Conservation (phyloP, 2,329 filamentous ascomycete species). For the Beauveria sp. region DNA sequence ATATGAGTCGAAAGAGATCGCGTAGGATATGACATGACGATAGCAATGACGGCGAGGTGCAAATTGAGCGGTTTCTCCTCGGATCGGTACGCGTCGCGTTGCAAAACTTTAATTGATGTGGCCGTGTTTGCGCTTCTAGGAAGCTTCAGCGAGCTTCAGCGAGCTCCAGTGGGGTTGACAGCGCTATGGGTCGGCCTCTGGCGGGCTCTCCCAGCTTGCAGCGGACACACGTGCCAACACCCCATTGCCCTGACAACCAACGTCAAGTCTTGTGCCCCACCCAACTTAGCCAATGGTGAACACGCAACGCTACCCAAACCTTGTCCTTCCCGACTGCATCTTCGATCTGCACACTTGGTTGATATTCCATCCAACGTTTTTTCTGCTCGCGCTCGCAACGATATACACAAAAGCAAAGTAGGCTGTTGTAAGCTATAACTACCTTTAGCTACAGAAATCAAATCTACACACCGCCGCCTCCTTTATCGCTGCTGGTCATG, state of each 20-base stretch:
- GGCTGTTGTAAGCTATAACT: neutral
- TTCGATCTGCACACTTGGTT: neutral
- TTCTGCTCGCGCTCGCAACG: neutral
- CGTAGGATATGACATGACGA: slow-evolving; percentile 47
- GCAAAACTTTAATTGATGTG: neutral
- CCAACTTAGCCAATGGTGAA: slow-evolving; percentile 7
- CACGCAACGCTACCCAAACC: neutral
- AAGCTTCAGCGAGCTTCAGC: neutral
- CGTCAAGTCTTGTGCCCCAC: neutral
- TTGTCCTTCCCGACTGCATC: neutral
- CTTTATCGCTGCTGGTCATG: slow-evolving; percentile 17
- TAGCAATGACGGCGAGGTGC: neutral
- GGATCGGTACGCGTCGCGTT: neutral
- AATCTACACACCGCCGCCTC: neutral
- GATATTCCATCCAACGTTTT: neutral
- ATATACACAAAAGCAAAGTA: neutral
- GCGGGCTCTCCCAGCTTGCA: neutral
- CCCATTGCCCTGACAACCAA: slow-evolving; percentile 4
- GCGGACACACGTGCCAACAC: neutral
- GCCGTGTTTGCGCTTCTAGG: neutral
- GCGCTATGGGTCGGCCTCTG: neutral
- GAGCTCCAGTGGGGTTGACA: neutral
- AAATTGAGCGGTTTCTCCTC: neutral
- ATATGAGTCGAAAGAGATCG: slow-evolving; percentile 57
- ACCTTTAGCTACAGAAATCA: too few species aligned